These are phyloP conservation scores for Synchytrium microbalum DNA, from an alignment of 371 early-diverging fungal genomes.

Conservation along the genomic window DNA sequence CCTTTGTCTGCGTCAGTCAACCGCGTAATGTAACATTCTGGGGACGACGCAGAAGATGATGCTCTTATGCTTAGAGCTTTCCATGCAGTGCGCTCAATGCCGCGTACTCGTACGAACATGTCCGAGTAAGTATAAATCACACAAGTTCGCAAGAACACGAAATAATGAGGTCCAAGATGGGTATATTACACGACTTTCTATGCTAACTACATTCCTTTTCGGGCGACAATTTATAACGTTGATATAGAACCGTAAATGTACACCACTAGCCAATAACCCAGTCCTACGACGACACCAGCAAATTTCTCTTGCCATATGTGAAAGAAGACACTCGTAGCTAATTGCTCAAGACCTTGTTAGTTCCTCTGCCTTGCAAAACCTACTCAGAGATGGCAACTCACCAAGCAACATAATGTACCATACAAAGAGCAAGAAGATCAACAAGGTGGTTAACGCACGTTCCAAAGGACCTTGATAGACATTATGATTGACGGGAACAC, in stretches of 20 bases:
- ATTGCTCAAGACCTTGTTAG: slow-evolving; percentile 68
- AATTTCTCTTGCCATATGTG: slow-evolving; percentile 68
- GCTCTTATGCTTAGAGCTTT: neutral
- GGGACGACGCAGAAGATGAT: neutral
- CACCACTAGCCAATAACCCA: slow-evolving; percentile 54
- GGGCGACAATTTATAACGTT: neutral
- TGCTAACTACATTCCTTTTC: no score
- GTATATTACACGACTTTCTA: no score
- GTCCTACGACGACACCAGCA: slow-evolving; percentile 59
- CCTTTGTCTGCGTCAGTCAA: slow-evolving; percentile 47
- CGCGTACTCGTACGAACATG: no score
- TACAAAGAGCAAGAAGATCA: slow-evolving; percentile 11
- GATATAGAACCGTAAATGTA: slow-evolving; percentile 9
- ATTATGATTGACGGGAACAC: slow-evolving; percentile 12
- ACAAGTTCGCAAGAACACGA: no score
- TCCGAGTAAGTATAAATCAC: no score
- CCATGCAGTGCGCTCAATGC: no score
- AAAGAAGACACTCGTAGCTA: slow-evolving; percentile 70
- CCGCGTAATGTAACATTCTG: slow-evolving; percentile 56
- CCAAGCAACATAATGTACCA: neutral
- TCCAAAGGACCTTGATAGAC: slow-evolving; percentile 16
- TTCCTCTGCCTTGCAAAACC: slow-evolving; percentile 30
- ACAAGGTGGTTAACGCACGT: slow-evolving; percentile 12
- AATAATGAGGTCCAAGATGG: no score
- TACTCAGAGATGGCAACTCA: no score